Percentiles rank a stretch among this genome's conserved stretches.
These are phyloP conservation scores for Cryptococcus hybrid DNA, from an alignment of 1,284 basidiomycete genomes.

Conservation along the genomic window DNA sequence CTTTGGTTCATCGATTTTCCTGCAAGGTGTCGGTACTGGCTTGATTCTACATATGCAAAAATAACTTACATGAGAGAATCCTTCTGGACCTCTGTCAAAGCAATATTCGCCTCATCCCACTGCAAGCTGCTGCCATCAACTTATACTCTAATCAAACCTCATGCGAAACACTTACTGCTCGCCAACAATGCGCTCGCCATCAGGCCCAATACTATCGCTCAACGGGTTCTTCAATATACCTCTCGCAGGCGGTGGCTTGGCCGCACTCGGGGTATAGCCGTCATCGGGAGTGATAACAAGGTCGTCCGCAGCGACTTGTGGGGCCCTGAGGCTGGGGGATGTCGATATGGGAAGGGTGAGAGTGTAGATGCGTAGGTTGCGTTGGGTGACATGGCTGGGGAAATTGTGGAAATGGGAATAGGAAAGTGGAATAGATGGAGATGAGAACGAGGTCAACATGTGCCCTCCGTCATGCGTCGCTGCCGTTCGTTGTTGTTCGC, in stretches of 20 bases:
- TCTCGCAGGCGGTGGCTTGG: slow-evolving; percentile 32
- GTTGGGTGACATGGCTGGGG: no score
- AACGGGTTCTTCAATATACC: slow-evolving; percentile 49
- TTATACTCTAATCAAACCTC: background rate
- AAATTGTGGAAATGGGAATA: background rate
- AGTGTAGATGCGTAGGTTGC: slow-evolving; percentile 13
- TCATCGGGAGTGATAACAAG: slow-evolving; percentile 7
- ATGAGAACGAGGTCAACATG: background rate
- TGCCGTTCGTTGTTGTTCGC: no score
- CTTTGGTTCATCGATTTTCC: slow-evolving; percentile 92
- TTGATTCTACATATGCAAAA: background rate
- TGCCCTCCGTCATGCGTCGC: no score
- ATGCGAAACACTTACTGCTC: slow-evolving; percentile 19
- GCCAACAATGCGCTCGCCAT: slow-evolving; percentile 8
- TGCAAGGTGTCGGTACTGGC: slow-evolving; percentile 7
- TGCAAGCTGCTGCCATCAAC: slow-evolving; percentile 57
- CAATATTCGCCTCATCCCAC: slow-evolving; percentile 91
- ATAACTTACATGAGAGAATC: slow-evolving; percentile 72
- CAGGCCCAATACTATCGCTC: slow-evolving; percentile 1
- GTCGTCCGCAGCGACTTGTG: slow-evolving; percentile 11
- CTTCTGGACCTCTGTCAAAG: slow-evolving; percentile 84
- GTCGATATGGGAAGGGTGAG: slow-evolving; percentile 40
- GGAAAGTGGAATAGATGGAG: background rate
- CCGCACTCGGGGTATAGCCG: slow-evolving; percentile 17
- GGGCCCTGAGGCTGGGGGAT: slow-evolving; percentile 15